Base-by-base conservation (phyloP, 352 stramenopile genomes). In the Globisporangium cystogenes region DNA sequence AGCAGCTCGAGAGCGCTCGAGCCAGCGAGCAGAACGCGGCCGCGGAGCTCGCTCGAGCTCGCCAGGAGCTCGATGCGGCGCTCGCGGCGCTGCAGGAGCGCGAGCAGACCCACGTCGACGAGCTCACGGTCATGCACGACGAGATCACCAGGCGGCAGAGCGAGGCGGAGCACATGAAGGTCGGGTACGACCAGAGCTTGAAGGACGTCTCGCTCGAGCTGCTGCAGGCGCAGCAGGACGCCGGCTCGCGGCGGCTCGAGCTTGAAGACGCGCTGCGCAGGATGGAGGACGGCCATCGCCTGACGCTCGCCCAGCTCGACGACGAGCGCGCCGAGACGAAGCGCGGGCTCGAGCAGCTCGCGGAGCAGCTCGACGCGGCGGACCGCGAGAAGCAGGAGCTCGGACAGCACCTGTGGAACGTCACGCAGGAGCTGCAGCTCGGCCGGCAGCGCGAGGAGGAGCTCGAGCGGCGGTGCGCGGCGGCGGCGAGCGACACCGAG, bases 41-140 rank as follows among this genome's bases (percentile, higher is more conserved):
- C 4, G 46, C 68, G 5, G 65, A 86, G 27, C 51, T 87, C 29
- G 18, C 55, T 0, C 65, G 68, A 20, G 57, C 65, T 2, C 70
- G 64, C 1, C 56, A 80, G 52, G 64, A 76, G 8, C 48, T 87
- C 7, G 62, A 81, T 0, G 23, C 56, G 15, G 40, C 68, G 6
- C 56, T 74, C 8, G 49, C 70, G 0, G 63, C 72, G 2, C 51
- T 74, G 10, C 57, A 68, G 39, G 57, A 72, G 26, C 65, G 51
- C 7, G 60, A 72, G 20, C 58, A 48, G 7, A 74, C 55, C 8
- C 76, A 86, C 35, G 52, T 73, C 3, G 69, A 82, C 29, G 74
- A 86, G 43, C 51, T 86, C 16, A 67, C 57, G n/a, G 64, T 86
- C 24, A 71, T 88, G 68, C 73, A 90, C 20, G 59, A 82, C 14